A percentile compares a stretch with the other conserved stretches of the same genome.
Conservation (phyloP, 352 stramenopile genomes). For the Achlya hypogyna region DNA sequence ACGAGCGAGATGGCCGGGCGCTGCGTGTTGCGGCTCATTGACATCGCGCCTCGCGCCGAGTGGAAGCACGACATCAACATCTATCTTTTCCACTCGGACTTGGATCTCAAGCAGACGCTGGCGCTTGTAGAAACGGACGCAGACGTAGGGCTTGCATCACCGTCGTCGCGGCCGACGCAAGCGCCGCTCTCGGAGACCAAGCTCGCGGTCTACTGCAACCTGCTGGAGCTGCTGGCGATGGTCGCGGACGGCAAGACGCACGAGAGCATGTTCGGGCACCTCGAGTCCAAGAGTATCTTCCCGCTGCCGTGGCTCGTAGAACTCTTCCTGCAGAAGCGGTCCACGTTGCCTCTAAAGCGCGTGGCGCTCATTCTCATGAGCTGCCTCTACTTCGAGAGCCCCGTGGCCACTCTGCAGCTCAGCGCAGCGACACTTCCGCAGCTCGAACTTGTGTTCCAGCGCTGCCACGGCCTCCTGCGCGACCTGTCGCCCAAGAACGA, state of each 20-base stretch:
- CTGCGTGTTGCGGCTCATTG: conserved; percentile 1
- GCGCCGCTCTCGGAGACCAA: background rate
- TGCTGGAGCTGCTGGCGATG: conserved; percentile 10
- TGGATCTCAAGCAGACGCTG: conserved; percentile 1
- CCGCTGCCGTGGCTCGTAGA: conserved; percentile 9
- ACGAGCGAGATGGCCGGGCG: conserved; percentile 5
- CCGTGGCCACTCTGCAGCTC: background rate
- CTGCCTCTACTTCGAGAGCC: conserved; percentile 16
- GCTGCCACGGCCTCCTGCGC: background rate
- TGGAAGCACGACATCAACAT: conserved; percentile 17
- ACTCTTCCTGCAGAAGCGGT: background rate
- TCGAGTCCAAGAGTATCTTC: conserved; percentile 13
- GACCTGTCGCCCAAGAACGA: background rate
- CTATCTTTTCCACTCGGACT: conserved; percentile 14
- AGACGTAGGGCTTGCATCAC: background rate
- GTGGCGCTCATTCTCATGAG: background rate
- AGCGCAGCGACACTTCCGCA: background rate
- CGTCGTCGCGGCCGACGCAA: background rate
- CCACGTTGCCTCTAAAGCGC: background rate
- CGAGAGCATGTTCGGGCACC: conserved; percentile 15
- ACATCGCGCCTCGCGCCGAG: conserved; percentile 1
- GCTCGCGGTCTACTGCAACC: background rate
- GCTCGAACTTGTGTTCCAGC: conserved; percentile 1
- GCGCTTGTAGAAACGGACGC: background rate
- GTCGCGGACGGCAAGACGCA: conserved; percentile 13